Evolutionary conservation across 495 filamentous ascomycete species (phyloP).

Genomic region (Annulohypoxylon maeteangense): DNA sequence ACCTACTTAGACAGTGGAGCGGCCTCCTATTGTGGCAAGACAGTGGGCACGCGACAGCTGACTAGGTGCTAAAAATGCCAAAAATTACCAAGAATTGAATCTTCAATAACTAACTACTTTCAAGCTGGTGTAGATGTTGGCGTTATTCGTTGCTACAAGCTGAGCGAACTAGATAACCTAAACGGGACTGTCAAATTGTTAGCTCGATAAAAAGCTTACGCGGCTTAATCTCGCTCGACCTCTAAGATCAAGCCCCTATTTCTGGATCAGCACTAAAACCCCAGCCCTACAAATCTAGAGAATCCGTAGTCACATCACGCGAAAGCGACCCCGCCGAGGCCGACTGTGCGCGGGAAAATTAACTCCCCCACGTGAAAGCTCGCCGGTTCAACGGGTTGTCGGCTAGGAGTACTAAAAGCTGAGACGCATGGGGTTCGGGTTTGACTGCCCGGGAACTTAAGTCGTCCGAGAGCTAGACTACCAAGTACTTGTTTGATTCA

Average conservation of each 20-base stretch:
- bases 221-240: slow-evolving; percentile 29
- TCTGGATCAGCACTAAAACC: slow-evolving; percentile 7
- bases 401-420: slow-evolving; percentile 2
- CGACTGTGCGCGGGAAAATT: neutral
- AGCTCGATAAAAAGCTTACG: slow-evolving; percentile 28
- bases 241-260: neutral
- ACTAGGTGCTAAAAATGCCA: neutral
- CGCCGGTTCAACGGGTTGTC: neutral
- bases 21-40: neutral
- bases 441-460: slow-evolving; percentile 21
- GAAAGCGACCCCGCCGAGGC: slow-evolving; percentile 3
- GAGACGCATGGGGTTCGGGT: slow-evolving; percentile 21
- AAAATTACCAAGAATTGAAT: neutral
- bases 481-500: slow-evolving; percentile 12
- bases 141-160: slow-evolving; percentile 3
- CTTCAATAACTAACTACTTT: neutral
- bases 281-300: neutral
- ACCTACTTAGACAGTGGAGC: neutral
- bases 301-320: neutral
- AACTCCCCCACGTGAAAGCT: neutral
- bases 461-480: slow-evolving; percentile 10
- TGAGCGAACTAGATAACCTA: slow-evolving; percentile 20
- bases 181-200: slow-evolving; percentile 25
- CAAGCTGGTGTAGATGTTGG: neutral
- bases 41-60: slow-evolving; percentile 11